A percentile compares a stretch with the other conserved stretches of the same genome.
These are phyloP conservation scores for Moesziomyces sp. DNA, from an alignment of 1,284 basidiomycete species.

Conservation along the genomic window DNA sequence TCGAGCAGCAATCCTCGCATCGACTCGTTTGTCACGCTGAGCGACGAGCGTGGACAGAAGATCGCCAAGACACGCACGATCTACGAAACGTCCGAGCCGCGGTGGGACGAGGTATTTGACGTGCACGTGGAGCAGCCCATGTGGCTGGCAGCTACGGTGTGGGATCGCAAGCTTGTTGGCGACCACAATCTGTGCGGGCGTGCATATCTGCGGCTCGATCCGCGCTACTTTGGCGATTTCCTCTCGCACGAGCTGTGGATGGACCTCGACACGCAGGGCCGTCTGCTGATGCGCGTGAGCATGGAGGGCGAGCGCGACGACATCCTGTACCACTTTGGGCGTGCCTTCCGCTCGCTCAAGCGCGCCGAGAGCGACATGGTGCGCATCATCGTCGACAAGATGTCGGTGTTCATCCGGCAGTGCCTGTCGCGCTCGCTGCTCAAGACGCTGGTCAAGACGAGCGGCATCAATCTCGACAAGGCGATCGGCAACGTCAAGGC, in stretches of 20 bases:
- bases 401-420: slow-evolving; percentile 92
- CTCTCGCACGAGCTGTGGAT: slow-evolving; percentile 91
- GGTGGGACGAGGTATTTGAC: slow-evolving; percentile 98
- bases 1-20: slow-evolving; percentile 47
- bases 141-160: slow-evolving; percentile 95
- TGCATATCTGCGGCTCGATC: slow-evolving; percentile 91
- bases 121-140: slow-evolving; percentile 81
- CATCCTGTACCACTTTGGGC: slow-evolving; percentile 95
- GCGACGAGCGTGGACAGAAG: slow-evolving; percentile 88
- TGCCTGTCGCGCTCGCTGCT: slow-evolving; percentile 83
- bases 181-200: slow-evolving; percentile 83
- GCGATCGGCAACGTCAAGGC: slow-evolving; percentile 66
- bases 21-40: slow-evolving; percentile 93
- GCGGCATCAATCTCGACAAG: slow-evolving; percentile 64
- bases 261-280: slow-evolving; percentile 86
- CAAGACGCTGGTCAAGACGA: slow-evolving; percentile 62
- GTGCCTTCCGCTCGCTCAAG: slow-evolving; percentile 93
- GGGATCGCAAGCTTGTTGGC: slow-evolving; percentile 82
- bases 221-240: slow-evolving; percentile 86
- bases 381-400: slow-evolving; percentile 97
- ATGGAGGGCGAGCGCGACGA: slow-evolving; percentile 99
- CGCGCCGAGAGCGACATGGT: slow-evolving; percentile 96
- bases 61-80: slow-evolving; percentile 95
- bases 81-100: slow-evolving; percentile 86
- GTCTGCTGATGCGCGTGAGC: slow-evolving; percentile 86